A percentile compares a stretch with the other conserved stretches of the same genome.
phyloP scores from a whole-genome alignment of 345 rosid genomes.

The Lumnitzera racemosa region DNA sequence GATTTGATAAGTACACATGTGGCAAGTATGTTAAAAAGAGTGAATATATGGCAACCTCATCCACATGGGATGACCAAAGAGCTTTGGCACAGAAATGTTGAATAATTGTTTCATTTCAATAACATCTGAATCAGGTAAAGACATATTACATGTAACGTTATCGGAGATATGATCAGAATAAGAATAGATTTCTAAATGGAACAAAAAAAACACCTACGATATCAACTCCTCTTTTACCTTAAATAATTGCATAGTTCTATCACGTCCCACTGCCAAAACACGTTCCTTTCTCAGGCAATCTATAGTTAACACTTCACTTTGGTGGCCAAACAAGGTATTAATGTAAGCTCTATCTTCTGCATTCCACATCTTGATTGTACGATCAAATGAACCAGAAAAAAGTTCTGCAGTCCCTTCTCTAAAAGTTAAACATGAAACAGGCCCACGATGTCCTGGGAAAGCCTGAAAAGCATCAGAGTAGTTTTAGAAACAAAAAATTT shows the following conservation, averaged over 20 bases:
- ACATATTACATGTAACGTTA: too few species aligned
- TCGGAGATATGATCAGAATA: not conserved
- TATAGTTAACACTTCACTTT: conserved; percentile 63
- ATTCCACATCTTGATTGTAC: conserved; percentile 91
- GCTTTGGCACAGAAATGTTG: not conserved
- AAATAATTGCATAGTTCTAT: conserved; percentile 72
- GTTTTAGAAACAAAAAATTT: not conserved
- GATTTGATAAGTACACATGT: too few species aligned
- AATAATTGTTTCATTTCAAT: too few species aligned
- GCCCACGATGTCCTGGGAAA: conserved; percentile 83
- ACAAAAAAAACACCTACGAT: not conserved
- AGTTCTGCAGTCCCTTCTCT: conserved; percentile 80
- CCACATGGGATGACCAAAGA: too few species aligned
- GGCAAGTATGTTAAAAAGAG: too few species aligned
- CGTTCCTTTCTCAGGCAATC: conserved; percentile 81
- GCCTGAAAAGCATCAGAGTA: conserved; percentile 38
- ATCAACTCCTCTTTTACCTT: conserved; percentile 22
- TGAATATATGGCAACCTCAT: too few species aligned
- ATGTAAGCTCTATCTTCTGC: conserved; percentile 82
- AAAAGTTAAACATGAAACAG: conserved; percentile 81
- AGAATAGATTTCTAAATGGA: not conserved
- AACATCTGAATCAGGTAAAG: too few species aligned
- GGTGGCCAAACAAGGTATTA: conserved; percentile 71
- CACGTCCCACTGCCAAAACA: conserved; percentile 74
- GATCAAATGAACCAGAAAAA: conserved; percentile 97